Evolutionary conservation across 2,329 filamentous ascomycete genomes (phyloP), one percentile per base, ranked within the genome.

Genomic region (Madurella fahalii): DNA sequence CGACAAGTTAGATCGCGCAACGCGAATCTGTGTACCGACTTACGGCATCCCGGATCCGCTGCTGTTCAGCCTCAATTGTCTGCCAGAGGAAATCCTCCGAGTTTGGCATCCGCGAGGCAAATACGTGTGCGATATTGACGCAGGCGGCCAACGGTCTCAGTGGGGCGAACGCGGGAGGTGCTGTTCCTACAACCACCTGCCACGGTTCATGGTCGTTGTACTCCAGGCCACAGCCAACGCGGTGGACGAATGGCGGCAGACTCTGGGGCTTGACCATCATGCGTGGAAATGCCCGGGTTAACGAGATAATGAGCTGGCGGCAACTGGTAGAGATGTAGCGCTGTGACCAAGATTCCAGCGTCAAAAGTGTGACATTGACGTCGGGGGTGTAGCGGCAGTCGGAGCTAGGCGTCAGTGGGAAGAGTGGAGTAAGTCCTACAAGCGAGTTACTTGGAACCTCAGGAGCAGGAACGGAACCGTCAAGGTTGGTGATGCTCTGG

Each of bases 181-280:
- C 4, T n/a, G 17, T 4, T 30, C 18, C 18, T 16, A 16, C 45
- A 30, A 20, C 15, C 18, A 25, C 15, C n/a, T 18, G 41, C 13
- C n/a, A 40, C 5, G n/a, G 9, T 17, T 50, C 42, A 13, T 39
- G 40, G 15, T 47, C 45, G 5, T 44, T 34, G 25, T 37, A 47
- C n/a, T 59, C 37, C 32, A 61, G 32, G 0, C 57, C 54, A 34
- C 54, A 55, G 4, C 51, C 56, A 11, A 66, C 56, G 0, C 62
- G 59, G 18, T 70, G 66, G 13, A 70, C 64, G 5, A 70, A 70
- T 0, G 68, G 68, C 2, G 68, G 68, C 32, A 69, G 63, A 0
- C 58, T 68, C 7, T 66, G 61, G 1, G 64, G 64, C 7, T 64
- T 59, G 8, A 65, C 58, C 68, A 70, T 69, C 67, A 60, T 58